Conservation (phyloP, 225 moss, liverwort and hornwort genomes). For the Lunularia cruciata region DNA sequence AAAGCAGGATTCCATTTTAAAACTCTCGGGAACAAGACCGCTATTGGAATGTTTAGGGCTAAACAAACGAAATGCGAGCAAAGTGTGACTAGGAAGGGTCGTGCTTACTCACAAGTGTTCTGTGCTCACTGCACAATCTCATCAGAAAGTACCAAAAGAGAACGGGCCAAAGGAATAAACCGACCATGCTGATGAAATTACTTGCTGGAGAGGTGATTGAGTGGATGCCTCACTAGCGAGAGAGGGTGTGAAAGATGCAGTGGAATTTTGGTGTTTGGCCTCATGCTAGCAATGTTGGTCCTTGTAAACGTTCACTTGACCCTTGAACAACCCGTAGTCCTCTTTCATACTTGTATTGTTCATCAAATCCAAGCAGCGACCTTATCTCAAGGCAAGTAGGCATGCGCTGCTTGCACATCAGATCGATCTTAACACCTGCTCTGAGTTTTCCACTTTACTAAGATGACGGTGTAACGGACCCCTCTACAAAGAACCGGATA, state of each 20-base stretch:
- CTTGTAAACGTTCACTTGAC: too few relatives aligned
- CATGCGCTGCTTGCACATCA: neutral
- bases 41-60: too few relatives aligned
- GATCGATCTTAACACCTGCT: slow-evolving; percentile 5
- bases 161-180: slow-evolving; percentile 3
- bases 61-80: too few relatives aligned
- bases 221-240: neutral
- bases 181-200: slow-evolving; percentile 5
- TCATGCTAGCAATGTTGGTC: neutral
- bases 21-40: too few relatives aligned
- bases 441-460: too few relatives aligned
- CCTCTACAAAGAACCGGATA: too few relatives aligned
- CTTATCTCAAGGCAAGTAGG: neutral
- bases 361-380: neutral
- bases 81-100: neutral
- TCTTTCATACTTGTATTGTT: slow-evolving; percentile 7
- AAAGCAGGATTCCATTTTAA: too few relatives aligned
- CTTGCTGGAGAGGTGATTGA: neutral
- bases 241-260: neutral
- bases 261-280: neutral
- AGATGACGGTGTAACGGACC: neutral
- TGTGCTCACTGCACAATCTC: slow-evolving; percentile 3
- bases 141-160: slow-evolving; percentile 1
- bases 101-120: neutral
- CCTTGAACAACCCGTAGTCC: neutral